Percentiles rank a stretch among this genome's conserved stretches.
These are phyloP conservation scores for Xerocomus brunneocitrinus DNA, from an alignment of 768 basidiomycete species.

Conservation along the genomic window DNA sequence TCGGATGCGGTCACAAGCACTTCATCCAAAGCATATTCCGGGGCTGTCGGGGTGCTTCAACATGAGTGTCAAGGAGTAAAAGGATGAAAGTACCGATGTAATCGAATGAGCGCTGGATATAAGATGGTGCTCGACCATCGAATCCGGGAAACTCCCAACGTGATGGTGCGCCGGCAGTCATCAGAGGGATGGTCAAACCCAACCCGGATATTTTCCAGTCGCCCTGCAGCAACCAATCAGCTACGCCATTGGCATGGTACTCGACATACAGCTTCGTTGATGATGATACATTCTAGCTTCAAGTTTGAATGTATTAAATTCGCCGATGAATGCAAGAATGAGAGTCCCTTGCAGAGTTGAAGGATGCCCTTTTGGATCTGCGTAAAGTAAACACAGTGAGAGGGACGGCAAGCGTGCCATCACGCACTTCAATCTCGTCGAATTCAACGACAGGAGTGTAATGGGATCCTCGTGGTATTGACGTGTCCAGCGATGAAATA, in stretches of 20 bases:
- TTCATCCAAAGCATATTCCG: conserved; percentile 93
- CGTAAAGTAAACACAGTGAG: conserved; percentile 3
- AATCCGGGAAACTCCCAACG: conserved; percentile 90
- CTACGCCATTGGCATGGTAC: background rate
- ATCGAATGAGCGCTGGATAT: conserved; percentile 89
- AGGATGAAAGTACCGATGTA: conserved; percentile 67
- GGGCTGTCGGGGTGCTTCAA: conserved; percentile 49
- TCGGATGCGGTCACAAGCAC: conserved; percentile 82
- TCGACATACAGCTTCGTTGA: conserved; percentile 76
- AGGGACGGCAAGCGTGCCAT: background rate
- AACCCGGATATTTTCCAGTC: conserved; percentile 98
- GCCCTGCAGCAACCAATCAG: conserved; percentile 50
- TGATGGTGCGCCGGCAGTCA: conserved; percentile 61
- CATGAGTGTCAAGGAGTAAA: background rate
- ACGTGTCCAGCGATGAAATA: conserved; percentile 72
- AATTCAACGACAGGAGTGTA: conserved; percentile 66
- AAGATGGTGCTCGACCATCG: conserved; percentile 73
- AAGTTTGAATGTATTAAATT: conserved; percentile 91
- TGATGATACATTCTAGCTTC: conserved; percentile 78
- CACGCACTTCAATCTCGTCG: conserved; percentile 88
- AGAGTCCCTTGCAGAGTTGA: conserved; percentile 85
- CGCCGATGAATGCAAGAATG: conserved; percentile 89
- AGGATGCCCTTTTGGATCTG: conserved; percentile 96
- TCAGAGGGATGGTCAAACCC: conserved; percentile 77
- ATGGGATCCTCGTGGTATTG: conserved; percentile 62